Evolutionary conservation across 2,329 filamentous ascomycete species (phyloP), one percentile per base, ranked within the genome.

Genomic region (Aspergillus thermomutatus): DNA sequence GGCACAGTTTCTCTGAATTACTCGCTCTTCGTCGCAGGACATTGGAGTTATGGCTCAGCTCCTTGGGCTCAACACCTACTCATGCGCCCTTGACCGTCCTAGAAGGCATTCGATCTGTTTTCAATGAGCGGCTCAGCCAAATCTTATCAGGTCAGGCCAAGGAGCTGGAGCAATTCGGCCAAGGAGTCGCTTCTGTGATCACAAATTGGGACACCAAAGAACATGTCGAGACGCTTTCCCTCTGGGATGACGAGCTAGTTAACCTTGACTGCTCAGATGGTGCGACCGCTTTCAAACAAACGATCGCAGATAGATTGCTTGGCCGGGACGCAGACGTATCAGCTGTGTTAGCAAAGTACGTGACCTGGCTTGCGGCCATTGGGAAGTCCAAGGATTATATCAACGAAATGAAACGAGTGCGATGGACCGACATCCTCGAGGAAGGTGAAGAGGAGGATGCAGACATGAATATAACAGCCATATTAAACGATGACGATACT

Each of bases 401-500:
- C 28, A 66, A 74, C 11, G 72, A 69, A 2, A 59, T 76, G n/a
- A 68, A 70, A 50, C 65, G 65, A 25, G 62, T 66, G 14, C 72
- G 67, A 53, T 76, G 73, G 72, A 67, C 69, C 25, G 71, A 75
- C 55, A 61, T 73, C 26, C 58, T 75, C 17, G 73, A 77, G n/a
- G 72, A 75, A 37, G 70, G 69, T 6, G 69, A 74, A 45, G 70
- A 73, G 3, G 75, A 74, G 23, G 73, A 77, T n/a, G 59, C 71
- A 23, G 67, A 73, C 25, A 61, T 72, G 5, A 69, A 72, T 48
- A 62, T 72, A 19, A 59, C 64, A 9, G 67, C 67, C 6, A 62
- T 87, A 0, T 79, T 96, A 11, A 91, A 87, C 70, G 84, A 84
- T 52, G 85, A 93, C 34, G 90, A 94, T 64, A 87, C 89, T 0